A percentile compares a stretch with the other conserved stretches of the same genome.
phyloP scores from a whole-genome alignment of 2,329 filamentous ascomycete genomes.

The Sclerotinia minor region DNA sequence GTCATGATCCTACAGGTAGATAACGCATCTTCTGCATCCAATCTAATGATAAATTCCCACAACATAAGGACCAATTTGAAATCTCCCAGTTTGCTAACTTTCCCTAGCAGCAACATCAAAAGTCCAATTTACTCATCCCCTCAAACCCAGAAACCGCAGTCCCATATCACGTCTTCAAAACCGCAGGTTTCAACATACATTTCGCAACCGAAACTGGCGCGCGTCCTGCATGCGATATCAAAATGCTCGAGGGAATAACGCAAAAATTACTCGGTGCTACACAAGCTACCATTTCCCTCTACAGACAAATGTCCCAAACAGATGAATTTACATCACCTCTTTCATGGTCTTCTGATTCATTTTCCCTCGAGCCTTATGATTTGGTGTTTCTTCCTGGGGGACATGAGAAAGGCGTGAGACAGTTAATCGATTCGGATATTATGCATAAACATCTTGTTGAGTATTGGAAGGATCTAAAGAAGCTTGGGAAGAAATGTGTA shows the following conservation, averaged over 20 bases:
- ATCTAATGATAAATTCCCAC: not conserved
- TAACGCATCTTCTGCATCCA: not conserved
- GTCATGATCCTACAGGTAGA: slow-evolving; percentile 55
- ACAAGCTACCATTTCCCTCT: slow-evolving; percentile 45
- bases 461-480: slow-evolving; percentile 52
- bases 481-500: slow-evolving; percentile 47
- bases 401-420: slow-evolving; percentile 53
- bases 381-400: slow-evolving; percentile 54
- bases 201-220: slow-evolving; percentile 54
- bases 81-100: not conserved
- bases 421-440: slow-evolving; percentile 51
- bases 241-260: slow-evolving; percentile 51
- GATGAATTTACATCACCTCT: slow-evolving; percentile 47
- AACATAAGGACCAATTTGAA: not conserved
- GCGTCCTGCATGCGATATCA: slow-evolving; percentile 50
- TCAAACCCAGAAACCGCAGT: slow-evolving; percentile 49
- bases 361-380: slow-evolving; percentile 49
- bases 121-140: too few relatives aligned
- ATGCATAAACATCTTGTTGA: slow-evolving; percentile 49
- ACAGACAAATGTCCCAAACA: slow-evolving; percentile 48
- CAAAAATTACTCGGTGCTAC: slow-evolving; percentile 52
- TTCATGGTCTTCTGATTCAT: slow-evolving; percentile 48
- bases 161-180: slow-evolving; percentile 50
- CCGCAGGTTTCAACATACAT: slow-evolving; percentile 49
- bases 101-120: not conserved